phyloP scores from a whole-genome alignment of 495 filamentous ascomycete species.

The Gamarada debralockiae region DNA sequence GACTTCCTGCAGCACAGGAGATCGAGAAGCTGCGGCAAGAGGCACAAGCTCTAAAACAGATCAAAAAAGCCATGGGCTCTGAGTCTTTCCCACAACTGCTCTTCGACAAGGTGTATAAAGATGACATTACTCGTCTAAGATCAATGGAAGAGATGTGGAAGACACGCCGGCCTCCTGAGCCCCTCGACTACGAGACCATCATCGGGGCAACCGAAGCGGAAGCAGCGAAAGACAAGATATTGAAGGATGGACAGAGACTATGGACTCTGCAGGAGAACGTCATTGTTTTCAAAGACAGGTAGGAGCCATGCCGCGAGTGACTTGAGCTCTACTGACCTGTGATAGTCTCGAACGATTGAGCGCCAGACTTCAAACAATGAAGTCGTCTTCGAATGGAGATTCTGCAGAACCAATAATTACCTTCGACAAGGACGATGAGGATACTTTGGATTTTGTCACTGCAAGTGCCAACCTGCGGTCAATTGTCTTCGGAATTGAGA shows the following conservation, averaged over 20 bases:
- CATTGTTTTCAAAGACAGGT: constrained; percentile 79
- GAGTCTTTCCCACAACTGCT: constrained; percentile 74
- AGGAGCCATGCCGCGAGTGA: constrained; percentile 3
- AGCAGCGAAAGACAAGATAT: constrained; percentile 38
- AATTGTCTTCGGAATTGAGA: constrained; percentile 78
- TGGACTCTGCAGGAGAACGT: constrained; percentile 84
- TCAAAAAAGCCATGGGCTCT: constrained; percentile 79
- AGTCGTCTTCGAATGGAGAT: constrained; percentile 44
- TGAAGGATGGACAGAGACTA: constrained; percentile 65
- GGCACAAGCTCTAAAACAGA: constrained; percentile 75
- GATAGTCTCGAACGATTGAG: constrained; percentile 69
- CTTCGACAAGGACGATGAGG: constrained; percentile 97
- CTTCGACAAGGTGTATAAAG: constrained; percentile 89
- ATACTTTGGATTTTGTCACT: constrained; percentile 93
- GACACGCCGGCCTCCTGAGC: constrained; percentile 65
- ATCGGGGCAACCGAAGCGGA: constrained; percentile 33
- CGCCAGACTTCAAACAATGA: constrained; percentile 59
- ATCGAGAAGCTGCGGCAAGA: constrained; percentile 83
- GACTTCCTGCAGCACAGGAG: constrained; percentile 56
- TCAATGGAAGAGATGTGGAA: constrained; percentile 98
- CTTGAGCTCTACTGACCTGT: constrained; percentile 12
- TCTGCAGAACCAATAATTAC: constrained; percentile 59
- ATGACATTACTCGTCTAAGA: constrained; percentile 79
- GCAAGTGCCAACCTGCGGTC: constrained; percentile 87
- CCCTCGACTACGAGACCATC: constrained; percentile 60